Evolutionary conservation across 352 stramenopile species (phyloP).

Genomic region (Pythium vanterpoolii): DNA sequence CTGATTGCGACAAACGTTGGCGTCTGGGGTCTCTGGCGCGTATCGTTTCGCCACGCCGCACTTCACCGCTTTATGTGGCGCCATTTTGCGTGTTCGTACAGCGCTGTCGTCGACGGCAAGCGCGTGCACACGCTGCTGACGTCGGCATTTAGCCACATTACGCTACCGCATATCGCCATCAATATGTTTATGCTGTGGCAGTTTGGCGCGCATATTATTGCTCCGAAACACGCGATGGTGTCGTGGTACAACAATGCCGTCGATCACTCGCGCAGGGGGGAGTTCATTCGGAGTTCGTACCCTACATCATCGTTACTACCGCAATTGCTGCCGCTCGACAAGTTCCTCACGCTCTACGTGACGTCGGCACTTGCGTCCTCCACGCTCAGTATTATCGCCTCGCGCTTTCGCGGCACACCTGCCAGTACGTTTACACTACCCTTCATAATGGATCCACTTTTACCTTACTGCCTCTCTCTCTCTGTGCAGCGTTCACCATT

Average conservation of each 20-base stretch:
- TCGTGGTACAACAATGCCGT: slow-evolving; percentile 53
- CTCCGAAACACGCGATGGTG: slow-evolving; percentile 27
- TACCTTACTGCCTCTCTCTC: slow-evolving; percentile 9
- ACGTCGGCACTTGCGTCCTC: slow-evolving; percentile 71
- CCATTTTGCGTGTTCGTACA: slow-evolving; percentile 83
- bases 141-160: slow-evolving; percentile 83
- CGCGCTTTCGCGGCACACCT: slow-evolving; percentile 53
- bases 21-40: slow-evolving; percentile 71
- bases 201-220: slow-evolving; percentile 68
- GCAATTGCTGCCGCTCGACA: slow-evolving; percentile 50
- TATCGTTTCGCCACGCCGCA: slow-evolving; percentile 42
- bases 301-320: slow-evolving; percentile 16
- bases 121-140: slow-evolving; percentile 73
- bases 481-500: slow-evolving; percentile 65
- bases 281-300: slow-evolving; percentile 34
- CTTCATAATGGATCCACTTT: slow-evolving; percentile 5
- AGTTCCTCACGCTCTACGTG: slow-evolving; percentile 70
- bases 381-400: slow-evolving; percentile 59
- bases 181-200: slow-evolving; percentile 91
- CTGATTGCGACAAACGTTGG: slow-evolving; percentile 68
- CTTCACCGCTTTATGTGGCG: slow-evolving; percentile 78
- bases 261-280: slow-evolving; percentile 42
- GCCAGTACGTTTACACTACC: slow-evolving; percentile 29
- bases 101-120: slow-evolving; percentile 58
- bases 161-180: slow-evolving; percentile 73